phyloP scores from a whole-genome alignment of 257 asterid genomes.

The Ehretia macrophylla region DNA sequence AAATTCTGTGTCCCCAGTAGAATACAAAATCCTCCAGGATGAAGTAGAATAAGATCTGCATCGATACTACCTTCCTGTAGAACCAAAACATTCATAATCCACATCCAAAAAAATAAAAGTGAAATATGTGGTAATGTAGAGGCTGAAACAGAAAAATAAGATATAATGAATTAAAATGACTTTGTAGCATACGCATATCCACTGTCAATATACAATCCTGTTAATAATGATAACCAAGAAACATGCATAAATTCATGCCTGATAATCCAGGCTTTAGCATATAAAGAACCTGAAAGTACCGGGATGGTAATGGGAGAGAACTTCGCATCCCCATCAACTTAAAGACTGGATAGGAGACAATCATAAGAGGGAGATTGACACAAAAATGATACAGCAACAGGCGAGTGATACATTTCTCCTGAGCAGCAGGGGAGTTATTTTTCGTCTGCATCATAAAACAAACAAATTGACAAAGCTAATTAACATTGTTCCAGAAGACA shows the following conservation, averaged over 20 bases:
- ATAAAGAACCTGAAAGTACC: constrained; percentile 86
- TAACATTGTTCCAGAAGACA: constrained; percentile 6
- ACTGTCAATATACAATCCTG: not conserved
- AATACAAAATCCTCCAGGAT: constrained; percentile 89
- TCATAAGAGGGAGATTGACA: constrained; percentile 92
- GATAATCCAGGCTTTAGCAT: constrained; percentile 33
- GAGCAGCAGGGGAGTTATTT: constrained; percentile 87
- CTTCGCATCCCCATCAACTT: constrained; percentile 92
- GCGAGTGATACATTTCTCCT: constrained; percentile 82
- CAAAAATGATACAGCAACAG: constrained; percentile 82
- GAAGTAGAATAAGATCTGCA: constrained; percentile 84
- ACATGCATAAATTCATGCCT: not conserved
- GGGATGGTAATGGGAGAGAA: constrained; percentile 91
- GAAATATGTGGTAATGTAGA: not conserved
- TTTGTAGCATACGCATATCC: not conserved
- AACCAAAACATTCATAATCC: constrained; percentile 21
- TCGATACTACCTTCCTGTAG: constrained; percentile 86
- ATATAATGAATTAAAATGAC: not conserved
- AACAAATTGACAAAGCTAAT: constrained; percentile 7
- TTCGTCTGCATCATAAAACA: constrained; percentile 60
- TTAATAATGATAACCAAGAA: not conserved
- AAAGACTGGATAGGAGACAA: constrained; percentile 85
- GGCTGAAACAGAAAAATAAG: not conserved
- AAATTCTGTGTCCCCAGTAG: constrained; percentile 96
- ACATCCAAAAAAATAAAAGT: constrained; percentile 6